A percentile compares a stretch with the other conserved stretches of the same genome.
Evolutionary conservation across 345 rosid species (phyloP).

Genomic region (Chamaenerion angustifolium): DNA sequence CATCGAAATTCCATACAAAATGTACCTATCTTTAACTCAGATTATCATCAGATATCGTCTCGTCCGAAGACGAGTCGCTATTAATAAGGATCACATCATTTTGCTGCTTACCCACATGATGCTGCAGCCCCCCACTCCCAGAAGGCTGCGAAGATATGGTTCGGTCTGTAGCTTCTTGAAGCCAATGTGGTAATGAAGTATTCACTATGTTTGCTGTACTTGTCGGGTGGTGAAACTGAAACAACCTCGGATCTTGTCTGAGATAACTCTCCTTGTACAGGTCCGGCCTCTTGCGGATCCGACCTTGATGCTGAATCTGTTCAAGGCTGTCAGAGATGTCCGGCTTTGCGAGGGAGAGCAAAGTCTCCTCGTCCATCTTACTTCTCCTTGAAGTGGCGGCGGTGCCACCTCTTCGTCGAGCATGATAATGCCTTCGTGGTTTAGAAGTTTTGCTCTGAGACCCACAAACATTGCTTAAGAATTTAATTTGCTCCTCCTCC

Average conservation of each 20-base stretch:
- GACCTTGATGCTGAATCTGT: slow-evolving; percentile 7
- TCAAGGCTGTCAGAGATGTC: slow-evolving; percentile 4
- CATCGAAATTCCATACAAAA: too few species aligned
- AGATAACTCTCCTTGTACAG: slow-evolving; percentile 7
- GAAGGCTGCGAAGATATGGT: too few species aligned
- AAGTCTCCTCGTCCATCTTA: slow-evolving; percentile 17
- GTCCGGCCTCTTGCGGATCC: neutral
- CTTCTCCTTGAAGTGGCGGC: slow-evolving; percentile 10
- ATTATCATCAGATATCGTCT: too few species aligned
- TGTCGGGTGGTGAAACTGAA: neutral
- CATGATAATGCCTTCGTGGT: slow-evolving; percentile 9
- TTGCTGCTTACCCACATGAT: too few species aligned
- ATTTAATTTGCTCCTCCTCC: slow-evolving; percentile 30
- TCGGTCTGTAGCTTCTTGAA: slow-evolving; percentile 14
- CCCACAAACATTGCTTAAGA: slow-evolving; percentile 12
- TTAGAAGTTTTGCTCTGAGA: slow-evolving; percentile 9
- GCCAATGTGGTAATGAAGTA: slow-evolving; percentile 28
- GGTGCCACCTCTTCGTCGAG: slow-evolving; percentile 8
- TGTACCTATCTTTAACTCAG: too few species aligned
- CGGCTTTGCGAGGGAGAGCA: slow-evolving; percentile 18
- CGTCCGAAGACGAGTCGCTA: too few species aligned
- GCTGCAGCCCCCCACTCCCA: too few species aligned
- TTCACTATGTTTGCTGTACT: slow-evolving; percentile 4
- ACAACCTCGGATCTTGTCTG: neutral
- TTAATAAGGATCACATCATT: too few species aligned